phyloP scores from a whole-genome alignment of 164 flowering plant genomes.

The Paratinospora sagittata region DNA sequence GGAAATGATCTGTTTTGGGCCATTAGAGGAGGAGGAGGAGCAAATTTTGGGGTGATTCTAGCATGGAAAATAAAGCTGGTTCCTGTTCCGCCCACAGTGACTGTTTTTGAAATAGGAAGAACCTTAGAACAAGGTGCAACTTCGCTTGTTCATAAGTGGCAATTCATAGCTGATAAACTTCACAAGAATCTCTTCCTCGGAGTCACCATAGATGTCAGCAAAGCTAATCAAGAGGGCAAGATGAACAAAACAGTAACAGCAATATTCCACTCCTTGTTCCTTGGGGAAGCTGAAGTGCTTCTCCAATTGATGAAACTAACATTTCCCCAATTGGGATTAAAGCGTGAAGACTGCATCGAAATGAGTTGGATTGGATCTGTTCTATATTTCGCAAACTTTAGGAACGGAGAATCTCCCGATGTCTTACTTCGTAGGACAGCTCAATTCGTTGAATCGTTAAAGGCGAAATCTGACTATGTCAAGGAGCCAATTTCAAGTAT shows the following conservation, averaged over 20 bases:
- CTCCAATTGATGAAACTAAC: background rate
- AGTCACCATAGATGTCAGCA: background rate
- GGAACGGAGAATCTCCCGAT: constrained; percentile 1
- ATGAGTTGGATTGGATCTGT: constrained; percentile 15
- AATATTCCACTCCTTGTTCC: constrained; percentile 7
- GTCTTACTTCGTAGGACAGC: constrained; percentile 2
- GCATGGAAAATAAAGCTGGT: constrained; percentile 10
- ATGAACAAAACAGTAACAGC: background rate
- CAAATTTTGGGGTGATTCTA: constrained; percentile 8
- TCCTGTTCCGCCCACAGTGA: constrained; percentile 16
- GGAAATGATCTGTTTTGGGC: constrained; percentile 12
- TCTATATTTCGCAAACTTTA: constrained; percentile 4
- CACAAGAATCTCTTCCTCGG: constrained; percentile 6
- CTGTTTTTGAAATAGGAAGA: constrained; percentile 4
- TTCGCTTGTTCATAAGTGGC: constrained; percentile 8
- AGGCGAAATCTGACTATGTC: constrained; percentile 14
- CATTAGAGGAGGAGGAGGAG: constrained; percentile 14
- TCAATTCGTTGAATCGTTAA: background rate
- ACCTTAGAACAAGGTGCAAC: constrained; percentile 15
- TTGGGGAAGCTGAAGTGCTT: constrained; percentile 8
- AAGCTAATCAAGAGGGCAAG: background rate
- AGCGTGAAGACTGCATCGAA: constrained; percentile 8
- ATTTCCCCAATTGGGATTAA: constrained; percentile 12
- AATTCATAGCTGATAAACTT: constrained; percentile 3
- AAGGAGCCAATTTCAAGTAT: constrained; percentile 10